These are phyloP conservation scores for Fraxinus sp. DNA, from an alignment of 305 asterid species.

Conservation along the genomic window DNA sequence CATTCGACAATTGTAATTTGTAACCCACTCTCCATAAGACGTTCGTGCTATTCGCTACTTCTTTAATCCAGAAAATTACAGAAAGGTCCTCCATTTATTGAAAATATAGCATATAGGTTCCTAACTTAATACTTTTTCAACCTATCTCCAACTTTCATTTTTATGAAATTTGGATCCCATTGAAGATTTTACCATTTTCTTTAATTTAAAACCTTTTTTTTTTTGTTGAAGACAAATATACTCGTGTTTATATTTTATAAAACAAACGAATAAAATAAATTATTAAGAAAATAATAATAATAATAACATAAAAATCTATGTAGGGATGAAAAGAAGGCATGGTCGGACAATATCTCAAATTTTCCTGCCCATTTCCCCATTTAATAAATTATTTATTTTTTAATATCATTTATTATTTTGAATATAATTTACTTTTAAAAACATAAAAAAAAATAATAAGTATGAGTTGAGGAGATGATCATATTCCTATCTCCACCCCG, in stretches of 20 bases:
- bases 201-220: no score
- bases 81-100: background rate
- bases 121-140: background rate
- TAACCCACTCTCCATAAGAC: background rate
- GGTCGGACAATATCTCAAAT: background rate
- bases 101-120: background rate
- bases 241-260: background rate
- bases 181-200: background rate
- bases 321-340: background rate
- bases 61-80: background rate
- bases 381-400: no score
- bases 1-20: background rate
- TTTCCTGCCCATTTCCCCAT: background rate
- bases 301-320: no score
- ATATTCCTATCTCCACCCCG: background rate
- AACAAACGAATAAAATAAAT: no score
- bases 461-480: background rate
- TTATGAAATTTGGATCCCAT: background rate
- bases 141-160: background rate
- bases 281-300: no score
- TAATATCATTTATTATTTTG: no score
- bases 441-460: background rate
- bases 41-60: background rate
- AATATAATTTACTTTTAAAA: no score
- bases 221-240: background rate